These are phyloP conservation scores for Chrysoporthe cubensis DNA, from an alignment of 2,329 filamentous ascomycete species.

Conservation along the genomic window DNA sequence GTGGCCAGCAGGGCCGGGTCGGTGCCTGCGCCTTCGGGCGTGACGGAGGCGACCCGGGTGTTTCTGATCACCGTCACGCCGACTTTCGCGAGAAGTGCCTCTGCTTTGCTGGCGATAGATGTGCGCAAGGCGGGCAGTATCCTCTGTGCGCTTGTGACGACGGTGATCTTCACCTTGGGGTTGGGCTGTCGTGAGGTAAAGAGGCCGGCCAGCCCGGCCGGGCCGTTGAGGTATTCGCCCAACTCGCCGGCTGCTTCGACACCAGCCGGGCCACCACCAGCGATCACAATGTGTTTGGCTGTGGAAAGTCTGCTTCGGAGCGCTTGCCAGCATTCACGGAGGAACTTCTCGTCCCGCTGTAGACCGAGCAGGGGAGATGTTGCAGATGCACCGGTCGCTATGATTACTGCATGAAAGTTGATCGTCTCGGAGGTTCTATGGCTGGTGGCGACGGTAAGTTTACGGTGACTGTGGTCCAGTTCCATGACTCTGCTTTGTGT, in stretches of 20 bases:
- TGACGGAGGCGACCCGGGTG: constrained; percentile 40
- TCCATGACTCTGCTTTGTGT: constrained; percentile 45
- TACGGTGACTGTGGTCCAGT: constrained; percentile 41
- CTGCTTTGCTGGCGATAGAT: constrained; percentile 45
- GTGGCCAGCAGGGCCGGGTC: constrained; percentile 31
- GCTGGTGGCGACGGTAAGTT: constrained; percentile 36
- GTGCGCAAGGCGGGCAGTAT: constrained; percentile 47
- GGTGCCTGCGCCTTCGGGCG: constrained; percentile 37
- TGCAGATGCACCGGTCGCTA: constrained; percentile 53
- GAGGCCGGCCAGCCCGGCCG: constrained; percentile 43
- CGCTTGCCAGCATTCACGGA: constrained; percentile 41
- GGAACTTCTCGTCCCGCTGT: constrained; percentile 38
- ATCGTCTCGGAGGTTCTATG: constrained; percentile 32
- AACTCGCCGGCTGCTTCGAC: constrained; percentile 54
- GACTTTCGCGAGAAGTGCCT: constrained; percentile 45
- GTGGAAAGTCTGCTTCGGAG: constrained; percentile 46
- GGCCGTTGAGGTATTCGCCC: constrained; percentile 55
- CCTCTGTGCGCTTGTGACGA: constrained; percentile 44
- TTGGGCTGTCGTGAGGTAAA: constrained; percentile 38
- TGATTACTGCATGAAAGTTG: constrained; percentile 49
- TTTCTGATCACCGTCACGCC: constrained; percentile 53
- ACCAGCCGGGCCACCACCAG: constrained; percentile 48
- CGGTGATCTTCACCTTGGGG: constrained; percentile 48
- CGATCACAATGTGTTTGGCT: constrained; percentile 49
- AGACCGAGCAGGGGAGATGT: constrained; percentile 49